Evolutionary conservation across 306 rosid species (phyloP).

Genomic region (Lathyrus oleraceus): DNA sequence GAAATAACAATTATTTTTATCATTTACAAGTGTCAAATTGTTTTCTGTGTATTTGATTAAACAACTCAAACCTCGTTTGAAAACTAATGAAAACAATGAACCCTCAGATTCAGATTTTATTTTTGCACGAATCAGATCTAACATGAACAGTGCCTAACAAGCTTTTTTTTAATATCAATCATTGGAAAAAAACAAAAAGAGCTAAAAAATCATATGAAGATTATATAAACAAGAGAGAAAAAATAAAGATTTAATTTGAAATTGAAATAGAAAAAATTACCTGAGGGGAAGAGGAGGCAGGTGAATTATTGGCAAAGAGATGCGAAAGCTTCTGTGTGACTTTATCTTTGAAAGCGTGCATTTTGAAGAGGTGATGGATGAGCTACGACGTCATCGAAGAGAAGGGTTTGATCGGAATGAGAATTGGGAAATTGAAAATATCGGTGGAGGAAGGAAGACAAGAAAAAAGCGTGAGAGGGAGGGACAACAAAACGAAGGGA

Average conservation of each 20-base stretch:
- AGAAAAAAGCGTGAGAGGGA: background rate
- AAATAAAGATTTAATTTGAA: background rate
- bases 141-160: slow-evolving; percentile 37
- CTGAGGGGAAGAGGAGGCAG: slow-evolving; percentile 42
- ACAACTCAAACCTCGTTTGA: slow-evolving; percentile 18
- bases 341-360: slow-evolving; percentile 71
- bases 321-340: slow-evolving; percentile 62
- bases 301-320: slow-evolving; percentile 58
- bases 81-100: slow-evolving; percentile 21
- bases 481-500: background rate
- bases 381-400: slow-evolving; percentile 30
- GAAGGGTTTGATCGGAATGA: background rate
- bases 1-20: background rate
- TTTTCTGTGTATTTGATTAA: slow-evolving; percentile 11
- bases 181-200: background rate
- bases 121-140: slow-evolving; percentile 49
- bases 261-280: slow-evolving; percentile 28
- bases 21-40: background rate
- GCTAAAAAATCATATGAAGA: slow-evolving; percentile 2
- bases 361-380: slow-evolving; percentile 26
- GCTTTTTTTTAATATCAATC: background rate
- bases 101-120: slow-evolving; percentile 27
- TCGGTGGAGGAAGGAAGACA: background rate
- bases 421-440: background rate
- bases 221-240: background rate